phyloP scores from a whole-genome alignment of 2,329 filamentous ascomycete species.

The Monosporascus sp. region DNA sequence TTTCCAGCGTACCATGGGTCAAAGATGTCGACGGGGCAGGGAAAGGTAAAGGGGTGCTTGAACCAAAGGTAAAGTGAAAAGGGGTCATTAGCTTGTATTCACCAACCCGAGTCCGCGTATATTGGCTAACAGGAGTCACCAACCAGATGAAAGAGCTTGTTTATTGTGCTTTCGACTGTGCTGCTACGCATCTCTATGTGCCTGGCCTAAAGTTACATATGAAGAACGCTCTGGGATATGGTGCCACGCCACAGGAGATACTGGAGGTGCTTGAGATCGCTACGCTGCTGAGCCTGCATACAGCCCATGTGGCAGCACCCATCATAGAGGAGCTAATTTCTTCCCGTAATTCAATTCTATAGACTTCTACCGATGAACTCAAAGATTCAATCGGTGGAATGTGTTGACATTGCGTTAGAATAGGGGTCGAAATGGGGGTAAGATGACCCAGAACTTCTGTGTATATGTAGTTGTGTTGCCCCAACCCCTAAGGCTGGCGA shows the following conservation, averaged over 20 bases:
- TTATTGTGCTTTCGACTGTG: conserved; percentile 42
- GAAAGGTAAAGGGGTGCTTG: conserved; percentile 26
- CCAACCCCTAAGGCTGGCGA: too few species aligned
- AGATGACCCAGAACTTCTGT: too few species aligned
- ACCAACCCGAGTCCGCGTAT: too few species aligned
- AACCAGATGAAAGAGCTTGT: conserved; percentile 37
- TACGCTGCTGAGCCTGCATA: conserved; percentile 23
- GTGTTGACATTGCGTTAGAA: too few species aligned
- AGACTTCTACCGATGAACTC: not conserved
- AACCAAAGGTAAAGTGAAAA: conserved; percentile 32
- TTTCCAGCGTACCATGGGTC: conserved; percentile 37
- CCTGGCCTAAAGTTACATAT: conserved; percentile 43
- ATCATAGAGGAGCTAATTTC: conserved; percentile 19
- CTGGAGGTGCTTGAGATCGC: conserved; percentile 43
- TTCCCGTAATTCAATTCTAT: not conserved
- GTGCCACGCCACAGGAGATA: conserved; percentile 40
- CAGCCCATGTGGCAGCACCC: conserved; percentile 23
- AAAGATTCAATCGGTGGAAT: too few species aligned
- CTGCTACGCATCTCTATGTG: conserved; percentile 41
- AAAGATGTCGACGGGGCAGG: conserved; percentile 19
- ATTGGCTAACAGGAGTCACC: too few species aligned
- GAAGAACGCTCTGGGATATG: conserved; percentile 40
- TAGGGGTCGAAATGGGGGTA: too few species aligned
- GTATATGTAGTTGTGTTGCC: too few species aligned
- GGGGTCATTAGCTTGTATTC: too few species aligned